Evolutionary conservation across 371 early-diverging fungal genomes (phyloP), one percentile per base, ranked within the genome.

Genomic region (Lichtheimia ramosa): DNA sequence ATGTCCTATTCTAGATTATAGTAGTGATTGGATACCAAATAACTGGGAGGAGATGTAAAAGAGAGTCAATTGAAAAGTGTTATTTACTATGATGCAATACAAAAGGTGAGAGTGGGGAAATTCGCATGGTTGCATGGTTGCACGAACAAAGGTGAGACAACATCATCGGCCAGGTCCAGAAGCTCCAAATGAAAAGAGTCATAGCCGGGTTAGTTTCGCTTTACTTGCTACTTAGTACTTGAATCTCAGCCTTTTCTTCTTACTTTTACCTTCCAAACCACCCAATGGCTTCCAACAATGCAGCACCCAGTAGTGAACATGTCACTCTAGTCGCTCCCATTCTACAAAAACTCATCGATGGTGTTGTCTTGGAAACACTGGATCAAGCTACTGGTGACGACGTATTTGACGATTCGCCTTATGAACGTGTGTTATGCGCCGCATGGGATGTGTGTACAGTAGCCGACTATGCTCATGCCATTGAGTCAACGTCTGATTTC

Each of bases 361-460:
- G 57, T 23, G 65, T 74, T 0, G 15, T 77, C 5, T 58, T 61
- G 15, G 56, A 62, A 7, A 60, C 65, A 43, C 50, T 71, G 13
- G 75, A 75, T 62, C 41, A 27, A 27, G 40, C 54, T 12, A 40
- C 20, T 6, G 59, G 59, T 42, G 18, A 16, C 18, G 55, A 70
- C 53, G 43, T 48, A 14, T 65, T 66, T 28, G 77, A 74, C 42
- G 77, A 77, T 61, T 66, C 77, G 12, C 77, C 77, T 42, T 74
- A 64, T 51, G 77, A 77, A 61, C 59, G 75, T 15, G 62, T 73
- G 2, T 48, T 79, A 14, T 79, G 79, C 61, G 75, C 75, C 24
- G 68, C 65, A 18, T 79, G 79, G 79, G 79, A 79, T 51, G 59
- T 75, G 15, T 67, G 70, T 24, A 69, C 75, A 21, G 72, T 75